Evolutionary conservation across 495 filamentous ascomycete species (phyloP).

Genomic region (Collariella sp.): DNA sequence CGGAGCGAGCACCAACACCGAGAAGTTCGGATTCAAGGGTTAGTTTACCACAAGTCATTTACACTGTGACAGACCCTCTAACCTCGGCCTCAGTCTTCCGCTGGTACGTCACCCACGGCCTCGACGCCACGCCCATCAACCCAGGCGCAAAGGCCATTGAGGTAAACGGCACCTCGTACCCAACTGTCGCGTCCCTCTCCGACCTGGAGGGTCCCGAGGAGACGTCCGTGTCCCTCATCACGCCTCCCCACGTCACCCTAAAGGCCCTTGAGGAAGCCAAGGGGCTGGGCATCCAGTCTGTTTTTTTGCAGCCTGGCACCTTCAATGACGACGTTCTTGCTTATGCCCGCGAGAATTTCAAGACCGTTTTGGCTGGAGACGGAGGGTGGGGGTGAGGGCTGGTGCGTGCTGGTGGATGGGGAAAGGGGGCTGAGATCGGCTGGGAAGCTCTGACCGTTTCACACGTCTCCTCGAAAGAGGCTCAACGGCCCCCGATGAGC

Average conservation of each 20-base stretch:
- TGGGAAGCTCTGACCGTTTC: constrained; percentile 28
- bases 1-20: constrained; percentile 73
- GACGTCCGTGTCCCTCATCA: constrained; percentile 80
- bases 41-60: no score
- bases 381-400: constrained; percentile 67
- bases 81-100: constrained; percentile 55
- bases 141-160: constrained; percentile 55
- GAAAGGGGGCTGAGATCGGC: constrained; percentile 58
- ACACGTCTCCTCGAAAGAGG: no score
- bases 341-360: constrained; percentile 56
- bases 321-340: constrained; percentile 65
- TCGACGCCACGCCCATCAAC: constrained; percentile 78
- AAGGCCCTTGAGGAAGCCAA: constrained; percentile 70
- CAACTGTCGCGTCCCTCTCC: constrained; percentile 56
- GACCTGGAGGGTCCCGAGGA: constrained; percentile 54
- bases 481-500: neutral
- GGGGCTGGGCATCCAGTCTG: constrained; percentile 63
- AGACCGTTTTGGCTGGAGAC: constrained; percentile 59
- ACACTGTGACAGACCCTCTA: constrained; percentile 9
- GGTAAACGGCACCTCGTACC: constrained; percentile 42
- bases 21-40: constrained; percentile 92
- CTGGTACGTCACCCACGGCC: constrained; percentile 73
- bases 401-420: constrained; percentile 89
- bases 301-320: constrained; percentile 89
- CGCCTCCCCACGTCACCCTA: constrained; percentile 66